These are phyloP conservation scores for Gamarada debralockiae DNA, from an alignment of 495 filamentous ascomycete genomes.

Conservation along the genomic window DNA sequence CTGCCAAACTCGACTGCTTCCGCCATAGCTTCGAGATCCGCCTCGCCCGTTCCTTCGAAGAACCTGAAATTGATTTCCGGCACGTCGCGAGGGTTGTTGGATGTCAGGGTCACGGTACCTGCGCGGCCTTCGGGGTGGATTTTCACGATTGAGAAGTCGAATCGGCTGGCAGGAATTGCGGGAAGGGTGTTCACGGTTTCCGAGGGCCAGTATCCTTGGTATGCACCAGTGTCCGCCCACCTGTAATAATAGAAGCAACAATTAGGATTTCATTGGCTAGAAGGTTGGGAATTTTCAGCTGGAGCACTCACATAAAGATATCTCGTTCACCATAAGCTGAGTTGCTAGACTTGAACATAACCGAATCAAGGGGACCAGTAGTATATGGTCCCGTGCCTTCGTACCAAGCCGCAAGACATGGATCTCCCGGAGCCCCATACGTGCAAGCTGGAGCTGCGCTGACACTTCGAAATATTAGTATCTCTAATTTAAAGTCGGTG, in stretches of 20 bases:
- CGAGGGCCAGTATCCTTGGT: not conserved
- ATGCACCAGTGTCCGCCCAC: not conserved
- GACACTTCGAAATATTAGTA: too few relatives aligned
- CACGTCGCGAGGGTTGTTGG: constrained; percentile 46
- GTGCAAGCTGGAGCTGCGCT: too few relatives aligned
- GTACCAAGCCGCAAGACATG: not conserved
- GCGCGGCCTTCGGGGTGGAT: too few relatives aligned
- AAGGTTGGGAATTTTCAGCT: too few relatives aligned
- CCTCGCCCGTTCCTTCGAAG: constrained; percentile 33
- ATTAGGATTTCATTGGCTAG: too few relatives aligned
- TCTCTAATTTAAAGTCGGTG: too few relatives aligned
- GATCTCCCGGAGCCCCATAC: not conserved
- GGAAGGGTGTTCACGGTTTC: constrained; percentile 30
- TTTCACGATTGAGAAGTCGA: constrained; percentile 47
- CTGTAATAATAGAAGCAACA: not conserved
- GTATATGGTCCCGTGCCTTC: too few relatives aligned
- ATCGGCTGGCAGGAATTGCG: constrained; percentile 44
- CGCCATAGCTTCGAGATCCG: constrained; percentile 41
- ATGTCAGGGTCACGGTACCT: constrained; percentile 47
- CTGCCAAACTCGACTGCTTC: constrained; percentile 43
- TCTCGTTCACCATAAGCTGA: too few relatives aligned
- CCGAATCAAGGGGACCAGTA: too few relatives aligned
- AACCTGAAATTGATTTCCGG: constrained; percentile 42
- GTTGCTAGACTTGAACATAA: too few relatives aligned
- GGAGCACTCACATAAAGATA: too few relatives aligned